These are phyloP conservation scores for Ustilago trichophora DNA, from an alignment of 1,284 basidiomycete species.

Conservation along the genomic window DNA sequence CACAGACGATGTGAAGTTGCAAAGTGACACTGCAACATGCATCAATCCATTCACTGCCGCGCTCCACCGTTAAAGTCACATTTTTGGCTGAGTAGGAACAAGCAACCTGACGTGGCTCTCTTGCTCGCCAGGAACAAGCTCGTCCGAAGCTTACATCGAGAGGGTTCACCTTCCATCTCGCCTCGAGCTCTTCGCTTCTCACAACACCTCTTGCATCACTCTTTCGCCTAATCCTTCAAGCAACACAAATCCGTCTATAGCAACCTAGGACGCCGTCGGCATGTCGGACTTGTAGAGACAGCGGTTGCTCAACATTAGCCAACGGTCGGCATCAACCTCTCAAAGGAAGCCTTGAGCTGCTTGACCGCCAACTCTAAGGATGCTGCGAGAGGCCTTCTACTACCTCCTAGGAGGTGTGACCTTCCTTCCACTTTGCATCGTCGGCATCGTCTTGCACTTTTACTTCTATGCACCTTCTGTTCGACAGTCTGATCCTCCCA, in stretches of 20 bases:
- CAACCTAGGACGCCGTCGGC: neutral
- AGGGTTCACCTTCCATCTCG: neutral
- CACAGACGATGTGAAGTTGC: too few relatives aligned
- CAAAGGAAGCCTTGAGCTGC: too few relatives aligned
- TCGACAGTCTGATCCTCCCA: conserved; percentile 8
- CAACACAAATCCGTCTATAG: neutral
- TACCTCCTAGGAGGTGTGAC: conserved; percentile 64
- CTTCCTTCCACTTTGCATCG: conserved; percentile 58
- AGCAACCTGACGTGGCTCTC: neutral
- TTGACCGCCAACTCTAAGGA: too few relatives aligned
- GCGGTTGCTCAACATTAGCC: too few relatives aligned
- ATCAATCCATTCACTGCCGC: too few relatives aligned
- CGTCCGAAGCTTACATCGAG: neutral
- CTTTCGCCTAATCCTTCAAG: neutral
- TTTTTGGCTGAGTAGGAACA: too few relatives aligned
- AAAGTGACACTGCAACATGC: too few relatives aligned
- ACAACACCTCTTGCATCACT: neutral
- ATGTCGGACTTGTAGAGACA: neutral
- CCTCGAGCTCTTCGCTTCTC: neutral
- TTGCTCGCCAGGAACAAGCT: neutral
- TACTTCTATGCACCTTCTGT: conserved; percentile 28
- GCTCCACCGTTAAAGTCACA: too few relatives aligned
- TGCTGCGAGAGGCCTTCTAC: conserved; percentile 57
- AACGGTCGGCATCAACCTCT: too few relatives aligned
- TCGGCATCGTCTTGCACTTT: conserved; percentile 38